These are phyloP conservation scores for Musa beccarii DNA, from an alignment of 176 grass and related monocot genomes.

Conservation along the genomic window DNA sequence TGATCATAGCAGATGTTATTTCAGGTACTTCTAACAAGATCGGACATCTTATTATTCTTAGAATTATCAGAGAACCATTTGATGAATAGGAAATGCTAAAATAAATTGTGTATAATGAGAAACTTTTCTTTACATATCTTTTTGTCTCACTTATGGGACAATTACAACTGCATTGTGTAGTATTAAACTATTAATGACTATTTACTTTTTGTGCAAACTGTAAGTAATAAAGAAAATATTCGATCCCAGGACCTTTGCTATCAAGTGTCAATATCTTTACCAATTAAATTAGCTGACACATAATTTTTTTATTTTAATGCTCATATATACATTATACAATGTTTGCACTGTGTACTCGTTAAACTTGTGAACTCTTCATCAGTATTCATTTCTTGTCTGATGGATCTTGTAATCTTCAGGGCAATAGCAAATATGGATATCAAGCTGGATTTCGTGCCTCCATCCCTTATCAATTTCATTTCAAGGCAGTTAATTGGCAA, in stretches of 20 bases:
- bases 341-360: too few relatives aligned
- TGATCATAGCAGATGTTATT: slow-evolving; percentile 56
- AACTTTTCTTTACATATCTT: slow-evolving; percentile 1
- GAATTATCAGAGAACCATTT: not conserved
- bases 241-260: too few relatives aligned
- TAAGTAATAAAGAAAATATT: too few relatives aligned
- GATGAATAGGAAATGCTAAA: not conserved
- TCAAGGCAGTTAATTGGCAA: slow-evolving; percentile 86
- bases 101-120: not conserved
- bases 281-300: too few relatives aligned
- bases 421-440: slow-evolving; percentile 89
- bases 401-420: slow-evolving; percentile 34
- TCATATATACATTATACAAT: too few relatives aligned
- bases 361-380: too few relatives aligned
- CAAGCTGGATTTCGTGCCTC: slow-evolving; percentile 91
- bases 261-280: too few relatives aligned
- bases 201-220: too few relatives aligned
- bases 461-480: slow-evolving; percentile 87
- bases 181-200: too few relatives aligned
- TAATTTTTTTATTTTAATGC: too few relatives aligned
- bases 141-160: not conserved
- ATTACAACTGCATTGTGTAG: too few relatives aligned
- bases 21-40: slow-evolving; percentile 42
- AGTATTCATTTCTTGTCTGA: too few relatives aligned
- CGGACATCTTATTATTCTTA: not conserved